These are phyloP conservation scores for Acacia acuminata DNA, from an alignment of 306 rosid genomes.

Conservation along the genomic window DNA sequence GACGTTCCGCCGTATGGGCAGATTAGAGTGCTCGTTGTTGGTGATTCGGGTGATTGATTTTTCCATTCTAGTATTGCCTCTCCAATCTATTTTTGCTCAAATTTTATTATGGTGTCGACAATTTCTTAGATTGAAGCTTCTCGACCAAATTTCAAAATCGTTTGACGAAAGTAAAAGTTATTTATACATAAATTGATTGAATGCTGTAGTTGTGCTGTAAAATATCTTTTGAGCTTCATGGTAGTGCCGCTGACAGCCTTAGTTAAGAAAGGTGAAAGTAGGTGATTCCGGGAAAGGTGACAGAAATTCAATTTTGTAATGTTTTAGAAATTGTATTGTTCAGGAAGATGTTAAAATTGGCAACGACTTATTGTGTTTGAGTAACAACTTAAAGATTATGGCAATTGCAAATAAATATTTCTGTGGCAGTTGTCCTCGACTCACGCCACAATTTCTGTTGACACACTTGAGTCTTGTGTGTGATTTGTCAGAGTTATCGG, in stretches of 20 bases:
- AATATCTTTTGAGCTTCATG: neutral
- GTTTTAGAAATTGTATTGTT: neutral
- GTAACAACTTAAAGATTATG: slow-evolving; percentile 12
- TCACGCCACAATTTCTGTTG: neutral
- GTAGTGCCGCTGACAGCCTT: neutral
- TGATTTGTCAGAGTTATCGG: neutral
- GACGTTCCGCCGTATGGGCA: slow-evolving; percentile 68
- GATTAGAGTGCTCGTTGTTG: slow-evolving; percentile 75
- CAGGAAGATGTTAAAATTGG: neutral
- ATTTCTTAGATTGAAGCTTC: neutral
- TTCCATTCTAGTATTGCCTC: slow-evolving; percentile 10
- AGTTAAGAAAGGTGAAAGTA: neutral
- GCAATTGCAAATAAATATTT: neutral
- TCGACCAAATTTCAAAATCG: neutral
- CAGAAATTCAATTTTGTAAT: neutral
- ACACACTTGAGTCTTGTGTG: neutral
- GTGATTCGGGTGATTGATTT: slow-evolving; percentile 62
- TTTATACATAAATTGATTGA: neutral
- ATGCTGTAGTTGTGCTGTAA: neutral
- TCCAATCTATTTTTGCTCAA: neutral
- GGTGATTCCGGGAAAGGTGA: neutral
- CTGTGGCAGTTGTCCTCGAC: neutral
- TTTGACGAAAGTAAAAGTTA: neutral
- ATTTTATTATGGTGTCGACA: neutral
- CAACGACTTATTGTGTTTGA: neutral